Evolutionary conservation across 805 yeast genomes (phyloP).

Genomic region (Myxozyma sirexii): DNA sequence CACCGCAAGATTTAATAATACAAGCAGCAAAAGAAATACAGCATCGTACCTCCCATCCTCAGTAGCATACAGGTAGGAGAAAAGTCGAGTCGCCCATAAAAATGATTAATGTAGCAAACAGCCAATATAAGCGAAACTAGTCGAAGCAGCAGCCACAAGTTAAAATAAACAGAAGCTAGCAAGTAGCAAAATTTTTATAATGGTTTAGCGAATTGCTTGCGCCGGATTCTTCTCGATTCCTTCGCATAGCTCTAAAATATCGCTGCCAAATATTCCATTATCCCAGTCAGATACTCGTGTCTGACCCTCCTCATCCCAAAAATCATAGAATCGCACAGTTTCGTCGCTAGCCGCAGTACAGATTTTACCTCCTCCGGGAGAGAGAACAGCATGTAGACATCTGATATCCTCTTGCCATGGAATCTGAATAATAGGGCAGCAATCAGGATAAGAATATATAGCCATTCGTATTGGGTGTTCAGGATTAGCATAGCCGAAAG

Average conservation of each 20-base stretch:
- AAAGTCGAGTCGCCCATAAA: not conserved
- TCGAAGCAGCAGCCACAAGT: not conserved
- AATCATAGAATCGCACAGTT: constrained; percentile 69
- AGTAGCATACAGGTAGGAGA: not conserved
- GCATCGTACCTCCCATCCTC: not conserved
- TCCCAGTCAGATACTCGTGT: constrained; percentile 31
- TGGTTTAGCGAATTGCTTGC: constrained; percentile 21
- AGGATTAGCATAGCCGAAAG: constrained; percentile 75
- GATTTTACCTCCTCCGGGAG: constrained; percentile 64
- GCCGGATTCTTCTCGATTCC: constrained; percentile 34
- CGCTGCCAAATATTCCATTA: constrained; percentile 36
- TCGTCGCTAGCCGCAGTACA: constrained; percentile 80
- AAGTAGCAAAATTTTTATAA: not conserved
- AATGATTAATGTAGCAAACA: not conserved
- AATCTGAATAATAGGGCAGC: constrained; percentile 42
- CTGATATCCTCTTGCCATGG: constrained; percentile 49
- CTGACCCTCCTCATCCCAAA: constrained; percentile 55
- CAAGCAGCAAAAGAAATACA: too few relatives aligned
- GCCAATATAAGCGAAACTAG: not conserved
- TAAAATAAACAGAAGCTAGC: not conserved
- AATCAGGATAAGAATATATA: constrained; percentile 68
- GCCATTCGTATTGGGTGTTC: constrained; percentile 56
- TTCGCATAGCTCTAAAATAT: constrained; percentile 37
- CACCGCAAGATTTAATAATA: too few relatives aligned
- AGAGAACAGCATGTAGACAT: constrained; percentile 64